Evolutionary conservation across 306 rosid species (phyloP).

Genomic region (Carpinus fangiana): DNA sequence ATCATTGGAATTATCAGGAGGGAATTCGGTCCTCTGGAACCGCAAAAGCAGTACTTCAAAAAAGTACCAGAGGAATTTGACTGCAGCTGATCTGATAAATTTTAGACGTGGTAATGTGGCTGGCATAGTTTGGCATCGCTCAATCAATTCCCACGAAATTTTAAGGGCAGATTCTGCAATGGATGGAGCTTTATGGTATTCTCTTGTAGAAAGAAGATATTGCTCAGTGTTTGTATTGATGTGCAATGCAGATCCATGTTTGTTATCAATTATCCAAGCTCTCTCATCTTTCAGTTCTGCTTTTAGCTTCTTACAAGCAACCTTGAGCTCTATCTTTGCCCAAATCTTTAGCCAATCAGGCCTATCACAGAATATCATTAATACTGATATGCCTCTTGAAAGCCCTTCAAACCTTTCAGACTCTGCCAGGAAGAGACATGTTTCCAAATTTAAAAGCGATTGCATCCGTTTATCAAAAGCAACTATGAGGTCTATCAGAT

Average conservation of each 20-base stretch:
- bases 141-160: conserved; percentile 65
- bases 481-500: conserved; percentile 54
- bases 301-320: conserved; percentile 63
- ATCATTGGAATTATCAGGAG: conserved; percentile 37
- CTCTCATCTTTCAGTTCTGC: conserved; percentile 55
- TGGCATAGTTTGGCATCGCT: conserved; percentile 63
- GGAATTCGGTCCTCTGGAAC: conserved; percentile 49
- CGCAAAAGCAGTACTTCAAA: conserved; percentile 53
- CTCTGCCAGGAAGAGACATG: conserved; percentile 39
- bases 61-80: conserved; percentile 70
- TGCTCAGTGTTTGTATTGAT: conserved; percentile 29
- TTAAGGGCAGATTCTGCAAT: conserved; percentile 56
- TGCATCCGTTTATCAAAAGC: conserved; percentile 63
- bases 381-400: conserved; percentile 48
- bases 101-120: conserved; percentile 37
- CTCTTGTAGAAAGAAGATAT: conserved; percentile 41
- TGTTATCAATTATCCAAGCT: conserved; percentile 45
- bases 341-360: conserved; percentile 74
- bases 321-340: conserved; percentile 76
- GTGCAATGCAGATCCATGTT: conserved; percentile 31
- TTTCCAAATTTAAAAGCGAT: conserved; percentile 53
- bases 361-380: conserved; percentile 57
- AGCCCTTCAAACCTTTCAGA: conserved; percentile 50
- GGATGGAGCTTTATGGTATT: conserved; percentile 60
- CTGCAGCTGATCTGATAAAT: conserved; percentile 64